These are phyloP conservation scores for Cynara cardunculus DNA, from an alignment of 129 eudicot genomes.

Conservation along the genomic window DNA sequence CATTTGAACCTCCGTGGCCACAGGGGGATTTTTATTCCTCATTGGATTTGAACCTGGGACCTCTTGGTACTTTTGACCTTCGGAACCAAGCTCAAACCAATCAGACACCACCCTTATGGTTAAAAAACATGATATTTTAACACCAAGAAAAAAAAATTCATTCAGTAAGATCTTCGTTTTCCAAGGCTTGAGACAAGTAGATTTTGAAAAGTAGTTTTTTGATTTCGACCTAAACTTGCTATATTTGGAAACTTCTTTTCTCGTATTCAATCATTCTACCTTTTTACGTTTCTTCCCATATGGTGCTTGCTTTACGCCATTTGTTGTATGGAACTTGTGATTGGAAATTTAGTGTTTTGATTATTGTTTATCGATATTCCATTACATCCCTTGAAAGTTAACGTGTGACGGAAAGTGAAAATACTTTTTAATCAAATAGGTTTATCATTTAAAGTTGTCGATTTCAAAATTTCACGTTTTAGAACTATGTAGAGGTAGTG, in stretches of 20 bases:
- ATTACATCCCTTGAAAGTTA: constrained; percentile 23
- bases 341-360: background rate
- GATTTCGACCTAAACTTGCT: constrained; percentile 9
- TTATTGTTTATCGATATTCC: constrained; percentile 9
- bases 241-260: constrained; percentile 12
- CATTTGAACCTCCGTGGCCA: too few species aligned
- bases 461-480: background rate
- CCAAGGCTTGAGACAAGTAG: background rate
- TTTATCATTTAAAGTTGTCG: constrained; percentile 6
- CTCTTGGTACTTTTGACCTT: too few species aligned
- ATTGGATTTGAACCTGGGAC: too few species aligned
- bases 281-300: constrained; percentile 13
- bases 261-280: constrained; percentile 17
- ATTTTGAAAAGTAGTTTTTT: background rate
- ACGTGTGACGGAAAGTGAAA: constrained; percentile 20
- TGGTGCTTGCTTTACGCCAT: constrained; percentile 9
- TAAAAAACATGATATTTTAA: too few species aligned
- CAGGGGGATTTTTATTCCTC: too few species aligned
- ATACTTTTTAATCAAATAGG: constrained; percentile 6
- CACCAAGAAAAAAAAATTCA: background rate
- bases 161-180: background rate
- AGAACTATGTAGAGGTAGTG: background rate
- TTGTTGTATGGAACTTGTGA: constrained; percentile 6
- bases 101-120: too few species aligned
- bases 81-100: too few species aligned